These are phyloP conservation scores for Leucosporidium yakuticum DNA, from an alignment of 768 basidiomycete species.

Conservation along the genomic window DNA sequence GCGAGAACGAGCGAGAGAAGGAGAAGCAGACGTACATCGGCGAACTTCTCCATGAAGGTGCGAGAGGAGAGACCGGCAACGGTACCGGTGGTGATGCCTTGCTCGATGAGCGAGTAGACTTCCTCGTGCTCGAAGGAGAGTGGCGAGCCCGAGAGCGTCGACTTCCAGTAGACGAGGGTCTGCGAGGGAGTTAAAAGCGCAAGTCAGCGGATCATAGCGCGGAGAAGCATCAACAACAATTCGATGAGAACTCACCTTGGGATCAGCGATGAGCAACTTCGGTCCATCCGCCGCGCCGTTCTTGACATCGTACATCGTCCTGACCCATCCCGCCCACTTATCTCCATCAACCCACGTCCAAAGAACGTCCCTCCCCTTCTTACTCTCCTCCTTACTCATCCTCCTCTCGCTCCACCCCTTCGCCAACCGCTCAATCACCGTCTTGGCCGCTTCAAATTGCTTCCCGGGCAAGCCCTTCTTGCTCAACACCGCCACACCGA, in stretches of 20 bases:
- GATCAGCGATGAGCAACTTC: constrained; percentile 28
- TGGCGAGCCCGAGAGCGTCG: constrained; percentile 1
- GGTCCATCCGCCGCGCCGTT: constrained; percentile 34
- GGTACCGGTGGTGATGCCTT: constrained; percentile 13
- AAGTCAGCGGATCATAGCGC: background rate
- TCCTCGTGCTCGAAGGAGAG: background rate
- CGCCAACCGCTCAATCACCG: background rate
- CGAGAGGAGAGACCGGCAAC: background rate
- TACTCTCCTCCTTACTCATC: constrained; percentile 25
- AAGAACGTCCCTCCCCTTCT: constrained; percentile 53
- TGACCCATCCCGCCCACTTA: constrained; percentile 81
- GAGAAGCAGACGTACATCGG: background rate
- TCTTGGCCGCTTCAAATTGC: constrained; percentile 15
- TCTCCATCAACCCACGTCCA: constrained; percentile 75
- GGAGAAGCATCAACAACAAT: background rate
- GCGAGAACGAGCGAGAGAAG: too few relatives aligned
- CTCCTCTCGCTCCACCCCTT: constrained; percentile 3
- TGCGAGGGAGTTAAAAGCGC: background rate
- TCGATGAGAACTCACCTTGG: constrained; percentile 21
- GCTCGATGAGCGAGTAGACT: constrained; percentile 20
- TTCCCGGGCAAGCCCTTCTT: constrained; percentile 22
- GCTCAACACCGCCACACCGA: constrained; percentile 58
- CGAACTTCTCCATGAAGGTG: constrained; percentile 11
- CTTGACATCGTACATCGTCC: constrained; percentile 77
- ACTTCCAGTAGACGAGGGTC: constrained; percentile 24